These are phyloP conservation scores for Alternaria brassicicola DNA, from an alignment of 2,329 filamentous ascomycete genomes.

Conservation along the genomic window DNA sequence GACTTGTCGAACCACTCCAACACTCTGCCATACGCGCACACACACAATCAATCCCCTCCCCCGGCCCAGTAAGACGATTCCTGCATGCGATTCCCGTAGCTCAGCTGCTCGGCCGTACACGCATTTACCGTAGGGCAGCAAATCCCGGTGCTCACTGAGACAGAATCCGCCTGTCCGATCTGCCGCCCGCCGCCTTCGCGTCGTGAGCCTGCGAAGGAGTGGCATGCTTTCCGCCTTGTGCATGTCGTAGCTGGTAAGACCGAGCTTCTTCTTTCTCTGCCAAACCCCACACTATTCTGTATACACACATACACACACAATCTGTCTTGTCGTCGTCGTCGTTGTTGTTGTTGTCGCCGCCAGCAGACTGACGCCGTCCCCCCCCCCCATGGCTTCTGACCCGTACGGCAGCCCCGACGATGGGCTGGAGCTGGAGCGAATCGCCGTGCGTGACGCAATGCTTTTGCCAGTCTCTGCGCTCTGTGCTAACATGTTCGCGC, in stretches of 20 bases:
- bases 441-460: constrained; percentile 45
- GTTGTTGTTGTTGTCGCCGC: constrained; percentile 2
- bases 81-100: constrained; percentile 2
- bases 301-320: constrained; percentile 4
- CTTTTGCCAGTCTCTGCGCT: constrained; percentile 3
- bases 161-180: constrained; percentile 5
- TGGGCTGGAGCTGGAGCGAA: constrained; percentile 45
- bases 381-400: constrained; percentile 30
- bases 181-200: constrained; percentile 6
- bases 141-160: constrained; percentile 5
- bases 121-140: constrained; percentile 4
- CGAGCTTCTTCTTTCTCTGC: constrained; percentile 6
- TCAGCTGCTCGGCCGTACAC: not conserved
- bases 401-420: constrained; percentile 41
- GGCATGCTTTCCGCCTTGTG: constrained; percentile 18
- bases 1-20: constrained; percentile 14
- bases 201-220: constrained; percentile 9
- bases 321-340: constrained; percentile 3
- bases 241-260: constrained; percentile 22
- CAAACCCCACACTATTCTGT: not conserved
- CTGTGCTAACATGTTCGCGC: constrained; percentile 34
- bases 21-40: constrained; percentile 9
- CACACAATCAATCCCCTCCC: too few relatives aligned
- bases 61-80: constrained; percentile 9
- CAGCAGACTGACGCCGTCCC: constrained; percentile 7